Conservation (phyloP, 164 flowering plant genomes). For the Houttuynia cordata region DNA sequence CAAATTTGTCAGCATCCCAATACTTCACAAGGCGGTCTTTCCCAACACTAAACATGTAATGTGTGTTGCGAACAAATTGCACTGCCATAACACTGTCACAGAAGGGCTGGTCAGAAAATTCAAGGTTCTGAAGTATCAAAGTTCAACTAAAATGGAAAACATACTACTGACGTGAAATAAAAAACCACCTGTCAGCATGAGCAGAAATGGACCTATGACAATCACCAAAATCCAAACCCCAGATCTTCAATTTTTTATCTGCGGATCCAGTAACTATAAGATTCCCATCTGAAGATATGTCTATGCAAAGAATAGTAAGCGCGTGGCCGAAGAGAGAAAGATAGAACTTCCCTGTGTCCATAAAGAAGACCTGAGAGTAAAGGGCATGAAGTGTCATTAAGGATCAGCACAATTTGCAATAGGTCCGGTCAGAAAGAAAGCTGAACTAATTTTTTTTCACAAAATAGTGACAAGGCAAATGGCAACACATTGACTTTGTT, state of each 20-base stretch:
- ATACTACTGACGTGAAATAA: background rate
- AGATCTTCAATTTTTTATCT: slow-evolving; percentile 91
- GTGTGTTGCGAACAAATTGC: slow-evolving; percentile 81
- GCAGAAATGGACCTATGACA: slow-evolving; percentile 96
- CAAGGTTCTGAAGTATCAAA: background rate
- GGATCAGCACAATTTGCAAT: background rate
- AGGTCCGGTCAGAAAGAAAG: background rate
- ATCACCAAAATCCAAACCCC: slow-evolving; percentile 99
- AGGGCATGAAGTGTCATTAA: background rate
- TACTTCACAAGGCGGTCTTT: slow-evolving; percentile 87
- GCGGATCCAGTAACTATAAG: slow-evolving; percentile 83
- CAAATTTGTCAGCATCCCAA: slow-evolving; percentile 99
- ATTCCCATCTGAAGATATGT: slow-evolving; percentile 88
- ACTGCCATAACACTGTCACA: slow-evolving; percentile 82
- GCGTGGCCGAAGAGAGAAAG: slow-evolving; percentile 84
- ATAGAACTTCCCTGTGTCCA: slow-evolving; percentile 71
- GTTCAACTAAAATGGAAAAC: background rate
- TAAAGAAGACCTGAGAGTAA: slow-evolving; percentile 49
- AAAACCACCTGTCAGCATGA: slow-evolving; percentile 68
- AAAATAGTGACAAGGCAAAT: too few species aligned
- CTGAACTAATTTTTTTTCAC: background rate
- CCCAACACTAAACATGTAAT: slow-evolving; percentile 89
- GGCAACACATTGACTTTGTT: too few species aligned
- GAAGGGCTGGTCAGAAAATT: slow-evolving; percentile 8
- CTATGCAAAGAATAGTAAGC: slow-evolving; percentile 85